These are phyloP conservation scores for Verticillium albo-atrum DNA, from an alignment of 2,329 filamentous ascomycete genomes.

Conservation along the genomic window DNA sequence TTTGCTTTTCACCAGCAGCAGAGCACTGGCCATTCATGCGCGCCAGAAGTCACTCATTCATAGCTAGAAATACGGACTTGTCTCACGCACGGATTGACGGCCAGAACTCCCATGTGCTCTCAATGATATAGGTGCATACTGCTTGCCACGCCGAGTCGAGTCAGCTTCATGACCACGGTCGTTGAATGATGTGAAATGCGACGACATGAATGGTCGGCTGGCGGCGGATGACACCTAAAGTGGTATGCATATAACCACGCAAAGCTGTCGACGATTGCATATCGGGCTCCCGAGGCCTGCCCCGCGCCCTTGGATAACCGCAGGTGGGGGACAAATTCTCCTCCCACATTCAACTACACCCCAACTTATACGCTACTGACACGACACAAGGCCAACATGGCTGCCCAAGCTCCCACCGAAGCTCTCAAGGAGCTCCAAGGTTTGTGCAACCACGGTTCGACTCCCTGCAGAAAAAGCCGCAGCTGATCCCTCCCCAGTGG, in stretches of 20 bases:
- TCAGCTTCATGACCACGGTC: neutral
- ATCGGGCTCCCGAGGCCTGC: neutral
- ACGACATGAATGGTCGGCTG: neutral
- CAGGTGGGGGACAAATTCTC: neutral
- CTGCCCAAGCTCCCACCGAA: conserved; percentile 36
- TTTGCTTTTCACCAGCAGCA: too few species aligned
- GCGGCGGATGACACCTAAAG: neutral
- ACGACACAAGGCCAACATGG: conserved; percentile 27
- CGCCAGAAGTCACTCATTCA: too few species aligned
- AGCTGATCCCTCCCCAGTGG: conserved; percentile 25
- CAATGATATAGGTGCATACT: too few species aligned
- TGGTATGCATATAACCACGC: neutral
- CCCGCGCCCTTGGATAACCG: neutral
- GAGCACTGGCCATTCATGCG: too few species aligned
- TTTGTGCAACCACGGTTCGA: conserved; percentile 13
- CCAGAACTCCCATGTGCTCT: too few species aligned
- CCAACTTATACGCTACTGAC: neutral
- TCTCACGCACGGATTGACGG: too few species aligned
- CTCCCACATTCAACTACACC: neutral
- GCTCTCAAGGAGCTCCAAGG: conserved; percentile 40
- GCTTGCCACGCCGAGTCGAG: neutral
- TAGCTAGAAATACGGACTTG: too few species aligned
- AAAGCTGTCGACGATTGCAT: neutral
- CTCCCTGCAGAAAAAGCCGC: neutral
- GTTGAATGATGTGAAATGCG: neutral